Evolutionary conservation across 2,329 filamentous ascomycete genomes (phyloP), one percentile per base, ranked within the genome.

Genomic region (Stachybotrys echinatus): DNA sequence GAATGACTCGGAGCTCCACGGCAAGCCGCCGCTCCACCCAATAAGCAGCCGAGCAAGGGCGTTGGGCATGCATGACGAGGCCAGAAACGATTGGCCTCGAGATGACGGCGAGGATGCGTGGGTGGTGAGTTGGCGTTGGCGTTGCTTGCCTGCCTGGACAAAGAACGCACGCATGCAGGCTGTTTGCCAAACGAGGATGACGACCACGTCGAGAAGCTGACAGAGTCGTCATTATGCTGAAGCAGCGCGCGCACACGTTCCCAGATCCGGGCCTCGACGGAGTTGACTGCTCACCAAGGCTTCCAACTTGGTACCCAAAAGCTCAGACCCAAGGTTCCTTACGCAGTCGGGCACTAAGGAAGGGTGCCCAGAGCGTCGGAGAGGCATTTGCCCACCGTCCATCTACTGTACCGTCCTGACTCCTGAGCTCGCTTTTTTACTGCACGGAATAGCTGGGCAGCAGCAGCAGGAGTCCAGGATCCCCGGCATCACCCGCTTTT

Each of bases 61-160:
- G n/a, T 46, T 46, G 44, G 44, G 44, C 44, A 46, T 46, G 44
- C 44, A 46, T 37, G 14, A 45, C 19, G 20, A 45, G n/a, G 42
- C 23, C 42, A 12, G 14, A 19, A 18, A 37, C 23, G 44, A 46
- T 46, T 46, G 44, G 44, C 44, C 23, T 45, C 21, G 40, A 42
- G 40, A 23, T 23, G 12, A 45, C 42, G 42, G 18, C n/a, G 21
- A 45, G 42, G 21, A 40, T 40, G 38, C 10, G 38, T n/a, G 17
- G 38, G 19, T n/a, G n/a, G 38, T 40, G 38, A 40, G 38, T 20
- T 40, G 38, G 38, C 38, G 38, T 20, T 40, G 38, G 12, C 19
- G 10, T 8, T 20, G 19, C 6, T 40, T n/a, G 17, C 19, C 38
- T 40, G 38, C 38, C 38, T 40, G n/a, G 27, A 34, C 14, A 34